Base-by-base conservation (phyloP, 352 stramenopile species). In the Pythium sp. region DNA sequence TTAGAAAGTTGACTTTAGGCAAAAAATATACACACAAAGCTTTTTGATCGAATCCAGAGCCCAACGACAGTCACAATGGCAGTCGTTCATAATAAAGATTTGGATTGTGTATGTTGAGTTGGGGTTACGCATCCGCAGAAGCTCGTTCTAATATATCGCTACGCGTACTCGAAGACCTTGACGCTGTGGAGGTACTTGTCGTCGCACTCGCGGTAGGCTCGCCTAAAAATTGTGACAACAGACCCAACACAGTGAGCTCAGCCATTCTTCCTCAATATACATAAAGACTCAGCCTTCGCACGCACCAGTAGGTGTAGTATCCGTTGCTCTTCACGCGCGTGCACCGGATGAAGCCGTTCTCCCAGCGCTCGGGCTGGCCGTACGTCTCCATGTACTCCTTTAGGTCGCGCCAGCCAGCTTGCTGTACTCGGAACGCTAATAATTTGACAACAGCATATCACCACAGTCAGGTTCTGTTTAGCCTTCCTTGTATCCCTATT, bases 331-430 rank as follows among this genome's bases (percentile, higher is more conserved):
- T 92, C 49, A 92, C 86, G 43, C 86, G 81, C 8, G 86, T 94
- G 74, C 84, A 94, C 15, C 83, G 84, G 62, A 93, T 84, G 64
- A 81, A 90, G 15, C 83, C 84, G 43, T 92, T 94, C 26, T 83
- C 69, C 84, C 84, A 92, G 57, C 82, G 82, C 24, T 92, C 81
- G 2, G 82, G 86, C 53, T 92, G 74, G 22, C 84, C 84, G 53
- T 92, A 91, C 30, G 77, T 87, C 67, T 90, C 79, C 74, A 86
- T 89, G 74, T 94, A 93, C 74, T 93, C 85, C 56, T 91, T 91
- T 55, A 93, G 72, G 58, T 94, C 87, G 6, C 78, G 75, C 83
- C 82, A 93, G 14, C 84, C 85, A 0, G 85, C 79, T 43, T 92
- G 83, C 62, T 93, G 87, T 36, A 93, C 79, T 0, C 85, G 80